Evolutionary conservation across 345 rosid genomes (phyloP).

Genomic region (Lumnitzera racemosa): DNA sequence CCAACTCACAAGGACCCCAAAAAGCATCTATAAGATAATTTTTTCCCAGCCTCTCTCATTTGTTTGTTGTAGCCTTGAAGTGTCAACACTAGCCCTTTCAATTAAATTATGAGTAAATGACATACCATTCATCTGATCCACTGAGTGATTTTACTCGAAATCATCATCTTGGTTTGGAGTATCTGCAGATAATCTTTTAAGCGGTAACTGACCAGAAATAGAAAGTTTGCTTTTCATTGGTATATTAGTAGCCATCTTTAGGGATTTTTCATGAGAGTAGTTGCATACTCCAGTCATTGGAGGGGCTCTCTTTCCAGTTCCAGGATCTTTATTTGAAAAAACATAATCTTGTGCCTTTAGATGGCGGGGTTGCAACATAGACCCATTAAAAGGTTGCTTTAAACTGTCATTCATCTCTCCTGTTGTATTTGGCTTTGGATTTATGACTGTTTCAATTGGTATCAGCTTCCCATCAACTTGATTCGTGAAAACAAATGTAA

Average conservation of each 20-base stretch:
- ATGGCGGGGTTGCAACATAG: slow-evolving; percentile 29
- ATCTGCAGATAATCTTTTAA: slow-evolving; percentile 27
- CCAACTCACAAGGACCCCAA: too few relatives aligned
- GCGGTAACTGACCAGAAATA: slow-evolving; percentile 28
- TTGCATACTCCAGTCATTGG: slow-evolving; percentile 9
- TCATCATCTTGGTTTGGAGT: slow-evolving; percentile 35
- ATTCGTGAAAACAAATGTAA: slow-evolving; percentile 80
- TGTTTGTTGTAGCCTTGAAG: too few relatives aligned
- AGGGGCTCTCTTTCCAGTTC: slow-evolving; percentile 5
- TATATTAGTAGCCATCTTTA: slow-evolving; percentile 12
- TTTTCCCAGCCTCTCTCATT: too few relatives aligned
- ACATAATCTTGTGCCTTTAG: slow-evolving; percentile 24
- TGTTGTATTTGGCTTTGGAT: slow-evolving; percentile 22
- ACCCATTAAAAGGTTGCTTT: slow-evolving; percentile 21
- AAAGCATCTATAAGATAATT: too few relatives aligned
- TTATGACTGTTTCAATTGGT: slow-evolving; percentile 57
- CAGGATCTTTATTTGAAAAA: slow-evolving; percentile 15
- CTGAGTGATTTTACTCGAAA: slow-evolving; percentile 23
- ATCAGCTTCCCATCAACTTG: slow-evolving; percentile 91
- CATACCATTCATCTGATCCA: too few relatives aligned
- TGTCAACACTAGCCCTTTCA: too few relatives aligned
- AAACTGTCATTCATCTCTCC: slow-evolving; percentile 10
- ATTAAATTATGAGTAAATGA: too few relatives aligned
- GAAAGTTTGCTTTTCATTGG: slow-evolving; percentile 7
- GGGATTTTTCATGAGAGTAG: slow-evolving; percentile 19